Conservation (phyloP, 148 eudicot species). For the Arbutus unedo region DNA sequence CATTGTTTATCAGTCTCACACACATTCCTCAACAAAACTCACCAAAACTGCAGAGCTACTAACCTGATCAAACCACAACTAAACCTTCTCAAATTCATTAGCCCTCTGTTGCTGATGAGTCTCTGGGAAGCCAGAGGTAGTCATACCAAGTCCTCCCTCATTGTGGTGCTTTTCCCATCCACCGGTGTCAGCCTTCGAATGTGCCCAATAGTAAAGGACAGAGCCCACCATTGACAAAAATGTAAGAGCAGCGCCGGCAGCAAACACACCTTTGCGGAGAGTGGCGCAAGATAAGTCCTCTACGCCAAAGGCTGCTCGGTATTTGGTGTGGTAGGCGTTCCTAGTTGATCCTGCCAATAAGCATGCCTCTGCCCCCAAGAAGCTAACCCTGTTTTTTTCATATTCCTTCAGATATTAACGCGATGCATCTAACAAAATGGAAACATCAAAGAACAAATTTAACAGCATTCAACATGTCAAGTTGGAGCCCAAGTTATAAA, state of each 20-base stretch:
- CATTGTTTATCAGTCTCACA: not conserved
- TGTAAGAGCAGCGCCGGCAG: slow-evolving; percentile 80
- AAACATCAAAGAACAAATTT: not conserved
- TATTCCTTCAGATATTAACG: not conserved
- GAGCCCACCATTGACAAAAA: slow-evolving; percentile 76
- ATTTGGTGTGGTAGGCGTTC: slow-evolving; percentile 91
- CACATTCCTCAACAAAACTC: slow-evolving; percentile 10
- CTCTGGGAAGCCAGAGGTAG: slow-evolving; percentile 35
- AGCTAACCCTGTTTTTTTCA: slow-evolving; percentile 64
- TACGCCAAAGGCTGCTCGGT: slow-evolving; percentile 50
- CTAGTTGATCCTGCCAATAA: slow-evolving; percentile 86
- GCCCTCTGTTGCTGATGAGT: slow-evolving; percentile 28
- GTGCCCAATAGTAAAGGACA: slow-evolving; percentile 70
- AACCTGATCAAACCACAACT: slow-evolving; percentile 11
- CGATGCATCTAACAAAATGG: not conserved
- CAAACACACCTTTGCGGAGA: slow-evolving; percentile 91
- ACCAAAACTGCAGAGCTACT: slow-evolving; percentile 16
- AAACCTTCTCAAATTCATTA: slow-evolving; percentile 32
- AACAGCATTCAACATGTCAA: not conserved
- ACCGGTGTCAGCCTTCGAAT: slow-evolving; percentile 85
- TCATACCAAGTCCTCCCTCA: slow-evolving; percentile 90
- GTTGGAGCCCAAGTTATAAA: not conserved
- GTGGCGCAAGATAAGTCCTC: slow-evolving; percentile 66
- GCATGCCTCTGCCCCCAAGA: slow-evolving; percentile 87
- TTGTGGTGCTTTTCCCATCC: slow-evolving; percentile 84